phyloP scores from a whole-genome alignment of 345 rosid genomes.

The Lagerstroemia speciosa region DNA sequence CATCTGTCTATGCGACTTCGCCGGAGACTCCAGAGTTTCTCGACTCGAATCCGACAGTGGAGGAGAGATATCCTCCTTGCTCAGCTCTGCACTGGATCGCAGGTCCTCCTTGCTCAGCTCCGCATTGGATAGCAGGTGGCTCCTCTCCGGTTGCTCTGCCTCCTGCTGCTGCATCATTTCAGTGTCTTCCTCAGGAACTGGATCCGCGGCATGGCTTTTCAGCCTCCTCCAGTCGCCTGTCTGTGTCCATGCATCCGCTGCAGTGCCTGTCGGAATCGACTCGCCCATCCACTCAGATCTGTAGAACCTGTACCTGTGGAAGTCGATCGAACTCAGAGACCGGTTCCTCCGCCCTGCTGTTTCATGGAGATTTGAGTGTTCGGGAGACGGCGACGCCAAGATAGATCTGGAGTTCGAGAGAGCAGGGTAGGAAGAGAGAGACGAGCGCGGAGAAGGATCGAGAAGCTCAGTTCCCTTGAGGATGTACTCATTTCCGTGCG shows the following conservation, averaged over 20 bases:
- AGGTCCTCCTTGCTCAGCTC: background rate
- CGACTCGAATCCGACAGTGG: constrained; percentile 3
- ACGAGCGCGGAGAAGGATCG: constrained; percentile 5
- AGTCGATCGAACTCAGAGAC: background rate
- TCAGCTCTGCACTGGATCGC: background rate
- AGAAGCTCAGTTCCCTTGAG: constrained; percentile 39
- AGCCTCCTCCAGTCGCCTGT: background rate
- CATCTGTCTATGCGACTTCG: constrained; percentile 22
- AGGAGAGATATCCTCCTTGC: constrained; percentile 1
- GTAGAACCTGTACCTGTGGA: background rate
- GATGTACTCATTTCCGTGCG: constrained; percentile 31
- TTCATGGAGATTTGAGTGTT: background rate
- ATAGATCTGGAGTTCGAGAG: background rate
- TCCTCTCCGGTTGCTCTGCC: background rate
- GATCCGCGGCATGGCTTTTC: background rate
- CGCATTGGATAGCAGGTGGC: background rate
- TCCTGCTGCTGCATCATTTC: background rate
- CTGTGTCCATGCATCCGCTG: constrained; percentile 5
- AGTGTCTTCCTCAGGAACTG: background rate
- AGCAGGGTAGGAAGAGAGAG: background rate
- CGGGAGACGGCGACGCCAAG: background rate
- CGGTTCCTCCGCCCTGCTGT: constrained; percentile 3
- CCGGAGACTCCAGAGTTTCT: constrained; percentile 20
- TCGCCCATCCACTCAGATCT: background rate
- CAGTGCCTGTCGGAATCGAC: background rate